Evolutionary conservation across 768 basidiomycete genomes (phyloP), one percentile per base, ranked within the genome.

Genomic region (Leccinum uliginosum): DNA sequence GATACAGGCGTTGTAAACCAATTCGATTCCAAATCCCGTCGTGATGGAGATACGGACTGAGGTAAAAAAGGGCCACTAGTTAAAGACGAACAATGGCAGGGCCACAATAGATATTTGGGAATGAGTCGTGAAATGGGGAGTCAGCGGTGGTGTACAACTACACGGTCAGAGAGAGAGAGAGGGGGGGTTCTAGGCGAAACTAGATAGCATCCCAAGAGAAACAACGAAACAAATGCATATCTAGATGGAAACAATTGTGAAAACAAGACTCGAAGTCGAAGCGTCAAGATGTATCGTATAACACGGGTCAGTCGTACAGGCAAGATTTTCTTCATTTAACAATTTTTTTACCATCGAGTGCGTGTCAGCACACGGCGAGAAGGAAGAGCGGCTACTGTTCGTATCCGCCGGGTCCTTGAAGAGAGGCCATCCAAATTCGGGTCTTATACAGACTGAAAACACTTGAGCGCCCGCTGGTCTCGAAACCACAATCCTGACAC

Each of bases 381-480:
- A 14, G 23, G 15, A 10, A n/a, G 26, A 29, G 57, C 40, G 21
- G 45, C 72, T 70, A 79, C 67, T 79, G 79, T 55, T 80, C 78
- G 56, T 71, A 75, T 63, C 69, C 67, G 51, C 68, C 71, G 29
- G 76, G 64, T 48, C 78, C 86, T 62, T 85, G 83, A 46, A 90
- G 78, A 27, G 90, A 91, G 29, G 92, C 89, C 91, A 93, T 93
- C 93, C 93, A 97, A 59, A 96, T 94, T 44, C 93, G 79, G 38
- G 93, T 95, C 78, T 97, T 97, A 75, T 94, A 95, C 67, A 93
- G 69, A 62, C 90, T 92, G 29, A 57, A 6, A 24, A n/a, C 6
- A 26, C 11, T 12, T 58, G 24, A 56, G 34, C 27, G 44, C 32
- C 34, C 55, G 29, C 14, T 60, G 60, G 55, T 57, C 24, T 47